Base-by-base conservation (phyloP, 306 rosid species). In the Inga leiocalycina region DNA sequence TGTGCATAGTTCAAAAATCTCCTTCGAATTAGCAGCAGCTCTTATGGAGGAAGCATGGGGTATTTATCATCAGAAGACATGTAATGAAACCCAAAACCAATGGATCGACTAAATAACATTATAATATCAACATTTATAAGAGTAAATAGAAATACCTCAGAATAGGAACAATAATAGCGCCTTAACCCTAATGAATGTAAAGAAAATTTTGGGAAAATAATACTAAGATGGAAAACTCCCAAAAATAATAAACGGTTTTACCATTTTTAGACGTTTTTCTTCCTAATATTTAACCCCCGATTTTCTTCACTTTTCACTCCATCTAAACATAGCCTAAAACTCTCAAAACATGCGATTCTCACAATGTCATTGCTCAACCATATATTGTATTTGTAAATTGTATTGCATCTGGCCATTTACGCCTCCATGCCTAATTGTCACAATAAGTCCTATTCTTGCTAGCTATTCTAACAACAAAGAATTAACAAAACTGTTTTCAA, bases 341-440 rank as follows among this genome's bases (percentile, higher is more conserved):
- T 5, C 41, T 37, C 6, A 37, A 37, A 37, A 7, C 41, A 37
- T 5, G 41, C 0, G 41, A 37, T 0, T 4, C 7, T 37, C 7
- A 41, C 10, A 41, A 41, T 69, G 34, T 41, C 71, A 71, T 52
- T 85, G 76, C 72, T 71, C 82, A 62, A 77, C 46, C 12, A 75
- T 70, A 75, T 39, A 15, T 76, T n/a, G 66, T 20, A 46, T 57
- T 61, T n/a, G 54, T 61, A 46, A 59, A 54, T 74, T 74, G 72
- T 56, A 15, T 22, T 54, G 46, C 46, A 84, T 67, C 43, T 70
- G 59, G 69, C 27, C 20, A 34, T 66, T 16, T 46, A 65, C 51
- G 52, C 56, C 51, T n/a, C 62, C 44, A 30, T 22, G 46, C 15
- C 56, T 45, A 27, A 41, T 19, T 51, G 41, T 37, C 41, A 37